A percentile compares a stretch with the other conserved stretches of the same genome.
These are phyloP conservation scores for Sporothrix mexicana DNA, from an alignment of 2,329 filamentous ascomycete genomes.

Conservation along the genomic window DNA sequence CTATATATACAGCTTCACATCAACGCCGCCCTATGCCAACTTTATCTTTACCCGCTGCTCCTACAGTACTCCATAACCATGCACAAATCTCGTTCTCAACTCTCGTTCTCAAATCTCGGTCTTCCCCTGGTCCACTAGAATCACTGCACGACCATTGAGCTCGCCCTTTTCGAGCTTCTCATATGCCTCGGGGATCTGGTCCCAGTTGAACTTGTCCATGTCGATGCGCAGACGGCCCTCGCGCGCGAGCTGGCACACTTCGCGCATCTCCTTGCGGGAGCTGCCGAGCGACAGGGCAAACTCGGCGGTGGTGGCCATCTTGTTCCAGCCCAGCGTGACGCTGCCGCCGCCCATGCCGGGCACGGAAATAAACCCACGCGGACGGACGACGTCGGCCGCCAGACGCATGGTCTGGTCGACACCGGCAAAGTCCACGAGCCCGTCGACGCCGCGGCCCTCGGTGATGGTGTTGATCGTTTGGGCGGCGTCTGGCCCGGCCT, in stretches of 20 bases:
- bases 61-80: no score
- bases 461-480: conserved; percentile 2
- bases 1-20: no score
- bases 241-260: conserved; percentile 26
- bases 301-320: conserved; percentile 28
- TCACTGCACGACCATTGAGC: conserved; percentile 18
- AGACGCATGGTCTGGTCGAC: conserved; percentile 16
- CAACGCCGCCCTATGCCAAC: no score
- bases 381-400: conserved; percentile 25
- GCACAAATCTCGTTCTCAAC: no score
- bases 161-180: conserved; percentile 28
- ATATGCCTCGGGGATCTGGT: conserved; percentile 25
- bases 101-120: no score
- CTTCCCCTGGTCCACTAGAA: not conserved
- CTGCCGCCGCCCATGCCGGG: conserved; percentile 28
- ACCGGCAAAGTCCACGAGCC: conserved; percentile 19
- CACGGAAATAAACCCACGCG: conserved; percentile 21
- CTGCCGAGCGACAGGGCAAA: conserved; percentile 25
- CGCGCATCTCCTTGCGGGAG: conserved; percentile 23
- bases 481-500: not conserved
- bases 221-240: conserved; percentile 28
- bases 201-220: conserved; percentile 24
- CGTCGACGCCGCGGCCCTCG: conserved; percentile 1
- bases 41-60: no score
- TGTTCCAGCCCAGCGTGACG: conserved; percentile 29